These are phyloP conservation scores for Trametes villosa DNA, from an alignment of 768 basidiomycete genomes.

Conservation along the genomic window DNA sequence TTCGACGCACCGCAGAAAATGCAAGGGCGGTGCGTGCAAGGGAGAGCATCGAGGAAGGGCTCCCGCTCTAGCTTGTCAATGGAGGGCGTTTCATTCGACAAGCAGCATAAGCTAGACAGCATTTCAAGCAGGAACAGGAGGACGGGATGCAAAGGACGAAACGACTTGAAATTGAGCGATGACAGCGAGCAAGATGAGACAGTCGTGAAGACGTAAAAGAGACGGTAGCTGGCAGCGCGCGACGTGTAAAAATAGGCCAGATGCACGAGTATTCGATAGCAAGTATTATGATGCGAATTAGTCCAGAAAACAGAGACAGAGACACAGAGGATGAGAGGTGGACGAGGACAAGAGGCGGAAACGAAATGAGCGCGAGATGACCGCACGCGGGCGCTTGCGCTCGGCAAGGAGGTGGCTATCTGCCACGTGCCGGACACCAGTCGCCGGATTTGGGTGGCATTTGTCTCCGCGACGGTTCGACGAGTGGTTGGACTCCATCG, in stretches of 20 bases:
- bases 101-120: conserved; percentile 1
- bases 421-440: conserved; percentile 15
- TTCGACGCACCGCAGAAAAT: conserved; percentile 38
- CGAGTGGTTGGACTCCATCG: conserved; percentile 14
- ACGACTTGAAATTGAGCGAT: too few species aligned
- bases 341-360: not conserved
- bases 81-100: not conserved
- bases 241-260: not conserved
- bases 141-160: not conserved
- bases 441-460: conserved; percentile 10
- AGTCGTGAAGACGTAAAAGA: not conserved
- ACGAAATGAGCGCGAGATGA: not conserved
- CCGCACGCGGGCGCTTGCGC: not conserved
- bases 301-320: too few species aligned
- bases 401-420: not conserved
- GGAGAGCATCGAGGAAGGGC: not conserved
- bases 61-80: conserved; percentile 9
- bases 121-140: not conserved
- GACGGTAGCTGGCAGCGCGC: not conserved
- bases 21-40: conserved; percentile 24
- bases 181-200: not conserved
- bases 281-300: not conserved
- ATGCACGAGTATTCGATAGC: not conserved
- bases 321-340: too few species aligned
- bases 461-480: conserved; percentile 20